Conservation (phyloP, 345 rosid genomes). For the Aquilaria yunnanensis region DNA sequence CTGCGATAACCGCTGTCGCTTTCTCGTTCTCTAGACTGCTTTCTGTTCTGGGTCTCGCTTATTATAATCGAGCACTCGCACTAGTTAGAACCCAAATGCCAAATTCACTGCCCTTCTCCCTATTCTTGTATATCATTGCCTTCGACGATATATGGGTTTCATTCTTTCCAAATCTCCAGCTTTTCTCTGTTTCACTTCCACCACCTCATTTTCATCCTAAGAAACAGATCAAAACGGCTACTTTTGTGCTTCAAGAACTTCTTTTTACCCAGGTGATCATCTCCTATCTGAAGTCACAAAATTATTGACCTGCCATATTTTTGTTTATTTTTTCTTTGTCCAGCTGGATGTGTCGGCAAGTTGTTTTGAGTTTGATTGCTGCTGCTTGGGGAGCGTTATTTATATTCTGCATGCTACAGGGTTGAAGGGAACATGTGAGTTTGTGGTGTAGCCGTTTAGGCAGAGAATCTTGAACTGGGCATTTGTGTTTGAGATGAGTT, state of each 20-base stretch:
- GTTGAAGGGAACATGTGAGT: slow-evolving; percentile 15
- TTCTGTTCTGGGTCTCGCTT: too few species aligned
- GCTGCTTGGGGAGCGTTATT: background rate
- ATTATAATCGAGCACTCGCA: too few species aligned
- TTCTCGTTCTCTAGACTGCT: too few species aligned
- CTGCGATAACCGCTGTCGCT: too few species aligned
- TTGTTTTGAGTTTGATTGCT: background rate
- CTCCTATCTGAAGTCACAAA: background rate
- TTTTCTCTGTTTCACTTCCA: too few species aligned
- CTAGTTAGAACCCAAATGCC: too few species aligned
- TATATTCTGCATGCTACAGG: background rate
- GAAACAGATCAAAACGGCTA: too few species aligned
- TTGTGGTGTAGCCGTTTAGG: slow-evolving; percentile 8
- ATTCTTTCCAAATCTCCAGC: too few species aligned
- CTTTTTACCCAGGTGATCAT: background rate
- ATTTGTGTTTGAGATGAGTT: slow-evolving; percentile 38
- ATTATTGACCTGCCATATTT: background rate
- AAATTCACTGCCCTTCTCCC: too few species aligned
- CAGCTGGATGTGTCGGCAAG: background rate
- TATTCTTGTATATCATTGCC: too few species aligned
- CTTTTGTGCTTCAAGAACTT: background rate
- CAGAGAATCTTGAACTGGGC: slow-evolving; percentile 1
- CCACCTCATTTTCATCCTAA: too few species aligned
- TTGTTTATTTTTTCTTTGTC: background rate
- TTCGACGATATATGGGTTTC: too few species aligned